phyloP scores from a whole-genome alignment of 164 flowering plant genomes.

The Sextonia rubra region DNA sequence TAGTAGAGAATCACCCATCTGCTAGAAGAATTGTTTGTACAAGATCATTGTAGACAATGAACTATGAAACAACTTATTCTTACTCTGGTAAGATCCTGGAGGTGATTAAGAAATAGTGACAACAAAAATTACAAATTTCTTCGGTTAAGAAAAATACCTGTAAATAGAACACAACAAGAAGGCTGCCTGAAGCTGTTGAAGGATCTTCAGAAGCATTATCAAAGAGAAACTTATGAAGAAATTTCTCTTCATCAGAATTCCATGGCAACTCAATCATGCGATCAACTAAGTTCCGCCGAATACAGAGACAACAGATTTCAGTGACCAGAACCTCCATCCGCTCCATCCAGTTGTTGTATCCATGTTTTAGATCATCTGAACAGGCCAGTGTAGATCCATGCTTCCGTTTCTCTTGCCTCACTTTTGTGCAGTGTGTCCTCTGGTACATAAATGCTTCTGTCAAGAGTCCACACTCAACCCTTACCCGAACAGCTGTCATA shows the following conservation, averaged over 20 bases:
- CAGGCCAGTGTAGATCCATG: slow-evolving; percentile 25
- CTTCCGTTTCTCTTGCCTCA: slow-evolving; percentile 49
- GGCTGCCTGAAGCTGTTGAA: slow-evolving; percentile 61
- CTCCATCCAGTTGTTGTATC: slow-evolving; percentile 38
- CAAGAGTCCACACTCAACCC: slow-evolving; percentile 86
- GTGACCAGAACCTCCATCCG: slow-evolving; percentile 73
- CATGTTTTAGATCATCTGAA: slow-evolving; percentile 24
- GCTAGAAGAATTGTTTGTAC: not conserved
- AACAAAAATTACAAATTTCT: not conserved
- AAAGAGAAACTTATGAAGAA: slow-evolving; percentile 71
- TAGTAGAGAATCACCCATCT: not conserved
- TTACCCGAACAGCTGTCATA: slow-evolving; percentile 78
- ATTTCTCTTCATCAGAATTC: slow-evolving; percentile 84
- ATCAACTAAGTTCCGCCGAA: slow-evolving; percentile 73
- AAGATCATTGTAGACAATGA: not conserved
- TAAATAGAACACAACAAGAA: slow-evolving; percentile 85
- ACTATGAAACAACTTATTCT: not conserved
- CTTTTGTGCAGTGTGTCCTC: slow-evolving; percentile 56
- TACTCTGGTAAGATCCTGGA: no score
- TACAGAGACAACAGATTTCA: slow-evolving; percentile 84
- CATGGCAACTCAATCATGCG: slow-evolving; percentile 94
- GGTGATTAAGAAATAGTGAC: not conserved
- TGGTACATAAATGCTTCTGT: slow-evolving; percentile 94
- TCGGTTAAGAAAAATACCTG: slow-evolving; percentile 46
- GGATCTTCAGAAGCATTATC: slow-evolving; percentile 66